Conservation (phyloP, 2,329 filamentous ascomycete genomes). For the Botrytis porri region DNA sequence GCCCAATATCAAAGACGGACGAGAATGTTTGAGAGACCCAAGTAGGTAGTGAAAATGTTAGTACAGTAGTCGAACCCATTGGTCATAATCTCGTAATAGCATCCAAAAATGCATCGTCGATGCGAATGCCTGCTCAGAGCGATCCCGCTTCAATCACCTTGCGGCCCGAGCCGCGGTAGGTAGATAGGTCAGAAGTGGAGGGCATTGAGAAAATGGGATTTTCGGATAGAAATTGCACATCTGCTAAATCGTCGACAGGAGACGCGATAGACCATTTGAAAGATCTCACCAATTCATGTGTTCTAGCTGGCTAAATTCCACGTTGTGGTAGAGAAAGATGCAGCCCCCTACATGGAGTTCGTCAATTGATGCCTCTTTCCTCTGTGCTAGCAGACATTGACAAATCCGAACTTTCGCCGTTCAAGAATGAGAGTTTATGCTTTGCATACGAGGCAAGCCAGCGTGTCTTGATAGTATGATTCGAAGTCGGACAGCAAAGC, state of each 20-base stretch:
- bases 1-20: not conserved
- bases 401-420: not conserved
- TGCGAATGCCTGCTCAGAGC: not conserved
- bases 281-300: not conserved
- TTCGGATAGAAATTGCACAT: not conserved
- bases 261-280: not conserved
- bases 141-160: constrained; percentile 7
- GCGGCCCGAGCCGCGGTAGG: constrained; percentile 9
- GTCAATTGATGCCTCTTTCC: not conserved
- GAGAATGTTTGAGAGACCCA: not conserved
- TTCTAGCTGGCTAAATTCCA: not conserved
- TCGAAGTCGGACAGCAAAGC: not conserved
- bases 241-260: not conserved
- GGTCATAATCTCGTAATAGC: not conserved
- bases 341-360: not conserved
- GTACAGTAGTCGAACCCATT: not conserved
- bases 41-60: not conserved
- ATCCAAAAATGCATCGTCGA: not conserved
- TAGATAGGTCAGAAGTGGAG: not conserved
- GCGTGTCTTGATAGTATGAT: not conserved
- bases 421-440: not conserved
- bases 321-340: not conserved
- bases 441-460: not conserved
- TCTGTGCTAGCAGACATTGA: not conserved
- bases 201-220: not conserved